Evolutionary conservation across 352 stramenopile species (phyloP), one percentile per base, ranked within the genome.

Genomic region (Phytophthora vignae): DNA sequence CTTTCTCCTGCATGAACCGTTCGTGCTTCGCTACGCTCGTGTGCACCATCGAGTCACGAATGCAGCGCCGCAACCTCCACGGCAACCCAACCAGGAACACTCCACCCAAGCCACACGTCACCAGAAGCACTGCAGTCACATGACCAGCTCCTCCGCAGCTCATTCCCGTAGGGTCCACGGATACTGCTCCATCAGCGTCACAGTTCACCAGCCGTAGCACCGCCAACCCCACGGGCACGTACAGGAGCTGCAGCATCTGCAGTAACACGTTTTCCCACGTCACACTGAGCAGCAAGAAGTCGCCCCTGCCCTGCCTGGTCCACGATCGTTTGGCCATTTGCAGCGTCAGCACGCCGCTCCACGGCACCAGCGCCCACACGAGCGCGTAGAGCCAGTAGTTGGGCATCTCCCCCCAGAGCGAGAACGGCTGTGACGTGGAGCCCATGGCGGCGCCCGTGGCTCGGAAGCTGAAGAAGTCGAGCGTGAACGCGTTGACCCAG

Each of bases 341-440:
- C n/a, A 69, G 46, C 22, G 33, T 38, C 2, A 67, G 4, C 27
- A 73, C 49, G 1, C 55, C 60, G 19, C 58, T 60, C n/a, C 52
- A 67, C 19, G 83, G 80, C 0, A 86, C 50, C 2, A 81, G 15
- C 7, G 50, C 68, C 57, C 71, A 93, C 27, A 38, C 33, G 7
- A 93, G 52, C 3, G 84, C 81, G 68, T 92, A 91, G n/a, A 81
- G 29, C 84, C 81, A 89, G 62, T 93, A 93, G 40, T 65, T 11
- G 1, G n/a, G 38, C 81, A 89, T 83, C 46, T 90, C 78, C 1
- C 79, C 85, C 82, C 82, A 93, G 1, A 90, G 64, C 17, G 81
- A 91, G 48, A 90, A 91, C 6, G 75, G 38, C 56, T 85, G 82
- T 10, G 67, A 76, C 5, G 79, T 91, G 58, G 82, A 76, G 22